These are phyloP conservation scores for Pyrenochaeta sp. DNA, from an alignment of 2,329 filamentous ascomycete species.

Conservation along the genomic window DNA sequence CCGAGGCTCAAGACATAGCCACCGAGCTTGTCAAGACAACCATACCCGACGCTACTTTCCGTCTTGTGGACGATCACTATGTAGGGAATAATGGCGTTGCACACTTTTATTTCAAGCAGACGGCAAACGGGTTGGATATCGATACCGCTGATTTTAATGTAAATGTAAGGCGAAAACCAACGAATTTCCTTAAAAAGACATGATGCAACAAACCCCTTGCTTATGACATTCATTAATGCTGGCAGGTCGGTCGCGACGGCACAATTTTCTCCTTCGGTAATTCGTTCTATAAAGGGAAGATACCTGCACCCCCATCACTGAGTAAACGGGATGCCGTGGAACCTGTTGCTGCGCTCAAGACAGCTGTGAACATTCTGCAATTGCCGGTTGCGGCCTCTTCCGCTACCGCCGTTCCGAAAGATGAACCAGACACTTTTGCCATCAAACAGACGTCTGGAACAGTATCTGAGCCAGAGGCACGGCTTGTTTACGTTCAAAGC, in stretches of 20 bases:
- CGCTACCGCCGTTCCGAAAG: conserved; percentile 50
- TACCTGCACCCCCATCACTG: conserved; percentile 49
- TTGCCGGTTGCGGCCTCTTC: conserved; percentile 53
- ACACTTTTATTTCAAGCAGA: conserved; percentile 68
- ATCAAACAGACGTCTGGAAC: conserved; percentile 60
- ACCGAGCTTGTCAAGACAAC: conserved; percentile 42
- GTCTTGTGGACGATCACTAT: conserved; percentile 62
- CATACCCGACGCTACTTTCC: conserved; percentile 54
- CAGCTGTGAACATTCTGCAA: conserved; percentile 49
- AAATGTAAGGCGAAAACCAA: conserved; percentile 60
- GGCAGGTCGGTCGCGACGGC: conserved; percentile 60
- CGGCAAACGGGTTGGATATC: conserved; percentile 64
- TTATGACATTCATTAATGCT: conserved; percentile 3
- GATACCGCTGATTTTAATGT: conserved; percentile 69
- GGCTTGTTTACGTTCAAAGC: conserved; percentile 63
- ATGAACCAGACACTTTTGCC: conserved; percentile 48
- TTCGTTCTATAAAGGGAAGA: conserved; percentile 55
- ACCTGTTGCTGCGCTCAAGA: conserved; percentile 54
- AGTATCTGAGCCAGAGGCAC: conserved; percentile 61
- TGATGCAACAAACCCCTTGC: no score
- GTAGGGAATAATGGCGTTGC: conserved; percentile 62
- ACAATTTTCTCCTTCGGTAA: conserved; percentile 66
- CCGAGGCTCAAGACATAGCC: conserved; percentile 40
- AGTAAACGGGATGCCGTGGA: conserved; percentile 54
- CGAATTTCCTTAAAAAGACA: no score